Evolutionary conservation across 805 yeast species (phyloP), one percentile per base, ranked within the genome.

Genomic region (Candida verbasci): DNA sequence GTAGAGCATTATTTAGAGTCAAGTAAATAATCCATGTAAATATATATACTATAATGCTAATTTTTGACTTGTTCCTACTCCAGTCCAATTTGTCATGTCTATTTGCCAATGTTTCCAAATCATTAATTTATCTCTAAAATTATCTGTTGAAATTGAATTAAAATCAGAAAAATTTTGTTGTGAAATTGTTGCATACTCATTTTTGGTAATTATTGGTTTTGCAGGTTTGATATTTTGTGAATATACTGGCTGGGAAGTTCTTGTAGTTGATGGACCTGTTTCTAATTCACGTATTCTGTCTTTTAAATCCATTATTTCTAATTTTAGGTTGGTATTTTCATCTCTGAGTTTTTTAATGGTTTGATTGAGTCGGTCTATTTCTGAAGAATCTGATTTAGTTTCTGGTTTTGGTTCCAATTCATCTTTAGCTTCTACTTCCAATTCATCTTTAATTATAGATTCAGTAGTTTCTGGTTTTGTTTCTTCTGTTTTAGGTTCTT

Each of bases 31-130:
- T 15, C 18, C 17, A 17, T 35, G 10, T 29, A 14, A 17, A 30
- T 24, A 16, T 16, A 26, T 31, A 25, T 5, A 10, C 38, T 46
- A 63, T 24, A 65, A 30, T 4, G 55, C 53, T 3, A 62, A 53
- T 40, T 56, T 59, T 25, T 58, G 56, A n/a, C 55, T 47, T 24
- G 72, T 62, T 1, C 86, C 87, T 12, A 76, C 66, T 35, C 80
- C 74, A 52, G 82, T 72, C 97, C 97, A 89, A 10, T 55, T 49
- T 17, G 86, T 72, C 94, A 89, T 85, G 51, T 89, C 96, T 3
- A 87, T 73, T 51, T 82, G 86, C 88, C 89, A 89, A 33, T 76
- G 79, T 45, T 78, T 80, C 94, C 94, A 89, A 45, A 76, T 78
- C 52, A 70, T 66, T 45, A 89, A 59, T 30, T 73, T 68, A 37